Percentiles rank a stretch among this genome's conserved stretches.
phyloP scores from a whole-genome alignment of 2,329 filamentous ascomycete species.

The Tolypocladium album region DNA sequence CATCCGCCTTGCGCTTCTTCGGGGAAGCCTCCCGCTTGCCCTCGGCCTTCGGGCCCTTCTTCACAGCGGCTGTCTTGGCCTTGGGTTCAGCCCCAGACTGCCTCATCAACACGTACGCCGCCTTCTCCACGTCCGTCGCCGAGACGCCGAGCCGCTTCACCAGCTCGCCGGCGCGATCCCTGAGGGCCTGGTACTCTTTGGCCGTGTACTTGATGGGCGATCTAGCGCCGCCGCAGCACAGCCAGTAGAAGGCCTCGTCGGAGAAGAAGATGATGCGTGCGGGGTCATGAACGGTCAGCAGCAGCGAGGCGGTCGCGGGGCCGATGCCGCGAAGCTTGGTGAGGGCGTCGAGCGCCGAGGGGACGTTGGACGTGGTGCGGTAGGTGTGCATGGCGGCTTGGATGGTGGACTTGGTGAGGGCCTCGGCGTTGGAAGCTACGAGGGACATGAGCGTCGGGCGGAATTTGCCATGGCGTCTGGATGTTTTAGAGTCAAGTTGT shows the following conservation, averaged over 20 bases:
- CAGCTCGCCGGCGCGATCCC: conserved; percentile 29
- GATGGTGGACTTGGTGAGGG: conserved; percentile 35
- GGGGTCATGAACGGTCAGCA: conserved; percentile 56
- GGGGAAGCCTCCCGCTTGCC: background rate
- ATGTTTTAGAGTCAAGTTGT: background rate
- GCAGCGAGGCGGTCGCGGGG: conserved; percentile 66
- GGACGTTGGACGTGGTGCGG: conserved; percentile 17
- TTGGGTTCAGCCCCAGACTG: conserved; percentile 7
- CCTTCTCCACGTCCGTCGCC: conserved; percentile 57
- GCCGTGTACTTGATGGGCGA: conserved; percentile 55
- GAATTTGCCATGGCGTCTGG: conserved; percentile 50
- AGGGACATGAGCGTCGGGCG: conserved; percentile 50
- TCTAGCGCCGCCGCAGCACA: conserved; percentile 42
- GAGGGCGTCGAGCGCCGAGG: conserved; percentile 38
- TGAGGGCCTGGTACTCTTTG: conserved; percentile 56
- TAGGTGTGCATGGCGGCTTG: conserved; percentile 39
- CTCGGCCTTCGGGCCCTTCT: background rate
- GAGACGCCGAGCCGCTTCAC: conserved; percentile 37
- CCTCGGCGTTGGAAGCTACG: conserved; percentile 48
- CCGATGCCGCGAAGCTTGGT: conserved; percentile 62
- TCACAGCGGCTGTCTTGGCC: background rate
- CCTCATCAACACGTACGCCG: conserved; percentile 58
- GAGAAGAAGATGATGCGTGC: conserved; percentile 61
- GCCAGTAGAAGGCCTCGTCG: conserved; percentile 69
- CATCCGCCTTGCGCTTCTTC: conserved; percentile 11